Evolutionary conservation across 352 stramenopile genomes (phyloP), one percentile per base, ranked within the genome.

Genomic region (Globisporangium echinulatum): DNA sequence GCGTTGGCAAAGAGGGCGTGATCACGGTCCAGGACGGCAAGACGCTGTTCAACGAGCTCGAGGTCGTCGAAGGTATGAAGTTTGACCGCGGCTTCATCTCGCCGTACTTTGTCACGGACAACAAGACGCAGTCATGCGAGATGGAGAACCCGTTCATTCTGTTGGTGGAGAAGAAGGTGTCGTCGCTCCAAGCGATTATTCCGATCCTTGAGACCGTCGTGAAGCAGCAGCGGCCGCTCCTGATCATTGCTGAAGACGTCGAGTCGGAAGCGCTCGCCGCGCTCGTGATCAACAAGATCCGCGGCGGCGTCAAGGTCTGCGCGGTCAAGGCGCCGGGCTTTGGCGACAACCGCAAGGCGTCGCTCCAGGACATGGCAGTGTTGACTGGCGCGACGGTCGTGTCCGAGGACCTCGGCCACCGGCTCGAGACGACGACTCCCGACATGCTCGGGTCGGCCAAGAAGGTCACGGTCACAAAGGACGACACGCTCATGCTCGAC

Each of bases 191-290:
- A 79, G 67, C 70, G 68, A 90, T 99, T 66, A 92, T 99, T 62
- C 96, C 97, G 7, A 76, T 99, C 39, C 85, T 99, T 49, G 98
- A 99, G 77, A 88, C 73, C 19, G 91, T 99, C 49, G 96, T 99
- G 65, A 99, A 99, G 87, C 81, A 83, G 60, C 90, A 98, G 74
- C 81, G 91, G 37, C 97, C 96, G 58, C 78, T 99, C 37, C 69
- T 99, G n/a, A 99, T 99, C 80, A 92, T 99, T 56, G 97, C 98
- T 1, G 98, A 99, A 74, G 98, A 99, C 71, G 97, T 99, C 3
- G 97, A 99, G 72, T 97, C 83, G 61, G 98, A 99, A 74, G 98
- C 98, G 4, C 79, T 99, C 19, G 97, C 97, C 2, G 98, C 97
- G 3, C 82, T 99, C 5, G 97, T 99, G 25, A 98, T 99, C 59